Base-by-base conservation (phyloP, 2,329 filamentous ascomycete genomes). In the Colletotrichum horii region DNA sequence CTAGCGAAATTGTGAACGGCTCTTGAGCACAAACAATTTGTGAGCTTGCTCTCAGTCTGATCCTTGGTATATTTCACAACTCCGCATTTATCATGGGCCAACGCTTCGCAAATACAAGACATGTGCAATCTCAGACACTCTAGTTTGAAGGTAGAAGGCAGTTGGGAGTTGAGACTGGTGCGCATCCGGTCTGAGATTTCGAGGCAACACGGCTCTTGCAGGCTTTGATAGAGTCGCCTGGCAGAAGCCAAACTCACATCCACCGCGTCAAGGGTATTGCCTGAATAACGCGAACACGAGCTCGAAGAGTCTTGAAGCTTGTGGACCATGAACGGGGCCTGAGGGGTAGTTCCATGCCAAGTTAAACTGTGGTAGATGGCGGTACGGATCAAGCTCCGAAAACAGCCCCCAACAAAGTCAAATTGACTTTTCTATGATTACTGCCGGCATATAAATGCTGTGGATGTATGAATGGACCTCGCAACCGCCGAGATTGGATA, bases 151-250 rank as follows among this genome's bases (percentile, higher is more conserved):
- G n/a, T 52, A 52, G 1, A 8, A 52, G 43, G n/a, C n/a, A 14
- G 3, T 52, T 22, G n/a, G 2, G 43, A 52, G 11, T 52, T 52
- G n/a, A 52, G 14, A n/a, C 43, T 52, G 0, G 12, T 52, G 43
- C 43, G 12, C 3, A 0, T 24, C n/a, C n/a, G n/a, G 0, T 52
- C 0, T 14, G 24, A 0, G n/a, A 22, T 6, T 22, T 52, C n/a
- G n/a, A 52, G 14, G n/a, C 43, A 48, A 0, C n/a, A 48, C 6
- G 0, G 43, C 43, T 52, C n/a, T 24, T 52, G 11, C 43, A 22
- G n/a, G 43, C n/a, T 22, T 52, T 52, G 11, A 2, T 0, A 14
- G 0, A 52, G 43, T 52, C 12, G n/a, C 43, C 14, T 52, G 43
- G n/a, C 43, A 22, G 14, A 52, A 14, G 9, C 11, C 43, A 22